Evolutionary conservation across 2,329 filamentous ascomycete species (phyloP).

Genomic region (Byssochlamys sp.): DNA sequence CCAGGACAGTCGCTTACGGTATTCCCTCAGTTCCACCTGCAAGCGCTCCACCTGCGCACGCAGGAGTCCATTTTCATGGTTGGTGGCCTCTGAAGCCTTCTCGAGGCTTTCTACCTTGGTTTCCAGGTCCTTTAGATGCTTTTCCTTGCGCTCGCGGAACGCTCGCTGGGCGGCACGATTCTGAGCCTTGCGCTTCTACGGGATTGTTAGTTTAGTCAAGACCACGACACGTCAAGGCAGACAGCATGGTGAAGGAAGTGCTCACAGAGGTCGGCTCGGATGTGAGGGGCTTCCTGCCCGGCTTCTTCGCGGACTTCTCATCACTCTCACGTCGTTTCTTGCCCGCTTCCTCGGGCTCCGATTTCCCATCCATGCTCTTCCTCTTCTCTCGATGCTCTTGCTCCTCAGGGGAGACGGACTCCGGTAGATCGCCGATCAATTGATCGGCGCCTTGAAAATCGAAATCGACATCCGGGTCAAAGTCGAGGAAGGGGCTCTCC

Average conservation of each 20-base stretch:
- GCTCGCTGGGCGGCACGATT: conserved; percentile 86
- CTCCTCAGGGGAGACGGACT: conserved; percentile 12
- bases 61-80: conserved; percentile 73
- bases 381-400: conserved; percentile 52
- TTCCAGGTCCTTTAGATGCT: conserved; percentile 48
- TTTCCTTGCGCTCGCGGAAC: conserved; percentile 90
- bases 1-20: conserved; percentile 72
- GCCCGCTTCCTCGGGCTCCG: conserved; percentile 55
- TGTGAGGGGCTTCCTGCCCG: conserved; percentile 87
- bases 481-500: conserved; percentile 76
- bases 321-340: conserved; percentile 67
- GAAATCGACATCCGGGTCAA: conserved; percentile 70
- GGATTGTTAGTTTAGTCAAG: conserved; percentile 12
- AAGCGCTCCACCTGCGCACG: conserved; percentile 82
- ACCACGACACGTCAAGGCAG: conserved; percentile 1
- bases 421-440: conserved; percentile 69
- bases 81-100: conserved; percentile 72
- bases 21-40: conserved; percentile 75
- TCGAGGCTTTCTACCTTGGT: conserved; percentile 56
- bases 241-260: conserved; percentile 15
- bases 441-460: conserved; percentile 52
- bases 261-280: conserved; percentile 92
- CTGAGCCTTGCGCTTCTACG: conserved; percentile 64
- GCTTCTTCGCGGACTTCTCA: conserved; percentile 86
- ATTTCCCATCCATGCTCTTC: conserved; percentile 43